phyloP scores from a whole-genome alignment of 2,329 filamentous ascomycete genomes.

The Achaetomium macrosporum region DNA sequence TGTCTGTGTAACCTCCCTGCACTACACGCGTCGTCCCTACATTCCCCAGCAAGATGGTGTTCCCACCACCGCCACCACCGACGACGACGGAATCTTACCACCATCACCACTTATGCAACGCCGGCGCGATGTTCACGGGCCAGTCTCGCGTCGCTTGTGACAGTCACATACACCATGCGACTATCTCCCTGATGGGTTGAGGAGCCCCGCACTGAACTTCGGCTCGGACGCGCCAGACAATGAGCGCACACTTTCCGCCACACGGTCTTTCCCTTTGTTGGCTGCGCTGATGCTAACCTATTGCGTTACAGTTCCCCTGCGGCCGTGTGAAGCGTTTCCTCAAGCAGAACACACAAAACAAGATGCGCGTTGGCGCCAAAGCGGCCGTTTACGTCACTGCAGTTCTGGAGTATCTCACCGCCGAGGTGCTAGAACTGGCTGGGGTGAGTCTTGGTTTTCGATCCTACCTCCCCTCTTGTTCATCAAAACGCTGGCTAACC shows the following conservation, averaged over 20 bases:
- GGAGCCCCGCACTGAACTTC: not conserved
- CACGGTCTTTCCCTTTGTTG: not conserved
- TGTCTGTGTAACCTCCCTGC: not conserved
- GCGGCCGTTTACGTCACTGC: slow-evolving; percentile 97
- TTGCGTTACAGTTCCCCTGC: slow-evolving; percentile 73
- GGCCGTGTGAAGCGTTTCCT: slow-evolving; percentile 99
- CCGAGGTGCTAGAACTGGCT: slow-evolving; percentile 94
- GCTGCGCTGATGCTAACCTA: slow-evolving; percentile 3
- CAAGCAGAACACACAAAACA: slow-evolving; percentile 98
- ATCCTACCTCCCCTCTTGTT: slow-evolving; percentile 3
- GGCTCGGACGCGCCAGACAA: not conserved
- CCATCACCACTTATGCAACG: not conserved
- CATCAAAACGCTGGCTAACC: slow-evolving; percentile 8
- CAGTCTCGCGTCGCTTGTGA: not conserved
- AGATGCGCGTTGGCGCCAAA: slow-evolving; percentile 99
- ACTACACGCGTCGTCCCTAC: slow-evolving; percentile 16
- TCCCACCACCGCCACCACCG: not conserved
- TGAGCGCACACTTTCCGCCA: not conserved
- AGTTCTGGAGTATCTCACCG: slow-evolving; percentile 95
- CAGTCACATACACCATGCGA: not conserved
- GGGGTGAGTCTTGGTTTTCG: slow-evolving; percentile 54
- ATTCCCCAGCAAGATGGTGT: slow-evolving; percentile 8
- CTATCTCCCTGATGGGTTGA: not conserved
- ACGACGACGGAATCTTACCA: not conserved
- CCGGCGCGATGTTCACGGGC: not conserved